Percentiles rank a stretch among this genome's conserved stretches.
Evolutionary conservation across 2,329 filamentous ascomycete genomes (phyloP).

Genomic region (Emergomyces orientalis): DNA sequence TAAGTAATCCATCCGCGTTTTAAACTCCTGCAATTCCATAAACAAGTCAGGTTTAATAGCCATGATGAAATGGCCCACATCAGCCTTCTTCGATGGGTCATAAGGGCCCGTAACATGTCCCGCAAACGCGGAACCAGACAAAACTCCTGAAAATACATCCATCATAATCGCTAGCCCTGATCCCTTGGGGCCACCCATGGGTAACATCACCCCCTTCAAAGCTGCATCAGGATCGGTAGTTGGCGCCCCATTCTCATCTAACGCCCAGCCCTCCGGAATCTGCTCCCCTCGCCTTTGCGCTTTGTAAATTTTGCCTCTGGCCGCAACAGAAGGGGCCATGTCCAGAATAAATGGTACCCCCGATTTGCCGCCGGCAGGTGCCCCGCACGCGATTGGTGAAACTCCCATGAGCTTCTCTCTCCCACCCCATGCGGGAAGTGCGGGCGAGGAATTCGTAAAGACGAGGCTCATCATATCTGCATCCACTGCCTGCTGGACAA

Average conservation of each 20-base stretch:
- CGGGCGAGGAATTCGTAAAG: constrained; percentile 64
- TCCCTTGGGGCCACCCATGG: constrained; percentile 78
- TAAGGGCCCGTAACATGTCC: constrained; percentile 70
- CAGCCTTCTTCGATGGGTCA: constrained; percentile 50
- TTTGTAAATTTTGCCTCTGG: constrained; percentile 40
- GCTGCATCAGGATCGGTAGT: constrained; percentile 64
- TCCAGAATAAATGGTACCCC: constrained; percentile 50
- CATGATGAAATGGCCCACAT: constrained; percentile 66
- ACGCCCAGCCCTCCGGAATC: constrained; percentile 54
- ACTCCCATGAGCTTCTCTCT: constrained; percentile 62
- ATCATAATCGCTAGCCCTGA: constrained; percentile 73
- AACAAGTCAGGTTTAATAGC: constrained; percentile 67
- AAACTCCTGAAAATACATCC: constrained; percentile 72
- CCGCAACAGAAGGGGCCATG: constrained; percentile 40
- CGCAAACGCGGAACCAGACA: constrained; percentile 70
- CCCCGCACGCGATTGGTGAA: constrained; percentile 64
- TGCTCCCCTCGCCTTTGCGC: constrained; percentile 35
- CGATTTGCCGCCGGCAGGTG: constrained; percentile 49
- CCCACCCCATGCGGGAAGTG: constrained; percentile 62
- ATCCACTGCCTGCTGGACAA: constrained; percentile 68
- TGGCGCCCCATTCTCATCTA: constrained; percentile 59
- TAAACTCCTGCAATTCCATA: constrained; percentile 60
- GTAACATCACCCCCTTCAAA: constrained; percentile 65
- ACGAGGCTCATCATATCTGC: constrained; percentile 60
- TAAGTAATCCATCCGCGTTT: constrained; percentile 49